Conservation (phyloP, 2,329 filamentous ascomycete species). For the Aureobasidium sp. region DNA sequence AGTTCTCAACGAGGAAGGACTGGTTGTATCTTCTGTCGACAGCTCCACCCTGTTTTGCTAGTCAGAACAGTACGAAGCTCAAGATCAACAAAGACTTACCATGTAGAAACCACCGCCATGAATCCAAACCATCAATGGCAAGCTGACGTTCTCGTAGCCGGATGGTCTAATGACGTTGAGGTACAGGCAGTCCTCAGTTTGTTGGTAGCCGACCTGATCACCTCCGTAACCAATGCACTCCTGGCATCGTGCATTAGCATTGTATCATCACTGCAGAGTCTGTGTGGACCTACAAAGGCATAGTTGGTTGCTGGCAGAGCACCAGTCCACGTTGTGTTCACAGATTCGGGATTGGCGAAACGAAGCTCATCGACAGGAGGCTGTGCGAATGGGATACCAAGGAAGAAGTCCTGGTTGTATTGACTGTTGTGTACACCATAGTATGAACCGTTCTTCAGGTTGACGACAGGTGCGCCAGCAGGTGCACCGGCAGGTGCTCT, state of each 20-base stretch:
- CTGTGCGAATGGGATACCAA: conserved; percentile 26
- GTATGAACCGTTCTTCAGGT: conserved; percentile 35
- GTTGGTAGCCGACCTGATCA: conserved; percentile 19
- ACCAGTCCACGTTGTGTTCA: conserved; percentile 26
- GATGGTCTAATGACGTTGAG: conserved; percentile 51
- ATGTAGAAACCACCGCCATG: conserved; percentile 27
- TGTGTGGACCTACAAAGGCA: conserved; percentile 15
- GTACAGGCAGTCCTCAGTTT: conserved; percentile 48
- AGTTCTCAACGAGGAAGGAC: conserved; percentile 47
- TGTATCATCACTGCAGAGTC: no score
- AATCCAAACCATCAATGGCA: conserved; percentile 55
- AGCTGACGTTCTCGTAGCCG: conserved; percentile 31
- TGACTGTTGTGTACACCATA: conserved; percentile 28
- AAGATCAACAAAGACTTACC: neutral
- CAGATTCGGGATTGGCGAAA: conserved; percentile 16
- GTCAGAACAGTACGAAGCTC: neutral
- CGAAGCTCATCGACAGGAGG: conserved; percentile 19
- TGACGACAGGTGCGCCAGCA: conserved; percentile 22
- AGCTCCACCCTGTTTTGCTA: conserved; percentile 32
- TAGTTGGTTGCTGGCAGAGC: conserved; percentile 29
- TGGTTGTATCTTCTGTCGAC: conserved; percentile 54
- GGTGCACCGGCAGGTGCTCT: conserved; percentile 2
- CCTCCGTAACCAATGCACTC: conserved; percentile 28
- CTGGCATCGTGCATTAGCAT: no score
- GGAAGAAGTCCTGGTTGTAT: conserved; percentile 33